Percentiles rank a stretch among this genome's conserved stretches.
These are phyloP conservation scores for Krasilnikovozyma curviuscula DNA, from an alignment of 768 basidiomycete genomes.

Conservation along the genomic window DNA sequence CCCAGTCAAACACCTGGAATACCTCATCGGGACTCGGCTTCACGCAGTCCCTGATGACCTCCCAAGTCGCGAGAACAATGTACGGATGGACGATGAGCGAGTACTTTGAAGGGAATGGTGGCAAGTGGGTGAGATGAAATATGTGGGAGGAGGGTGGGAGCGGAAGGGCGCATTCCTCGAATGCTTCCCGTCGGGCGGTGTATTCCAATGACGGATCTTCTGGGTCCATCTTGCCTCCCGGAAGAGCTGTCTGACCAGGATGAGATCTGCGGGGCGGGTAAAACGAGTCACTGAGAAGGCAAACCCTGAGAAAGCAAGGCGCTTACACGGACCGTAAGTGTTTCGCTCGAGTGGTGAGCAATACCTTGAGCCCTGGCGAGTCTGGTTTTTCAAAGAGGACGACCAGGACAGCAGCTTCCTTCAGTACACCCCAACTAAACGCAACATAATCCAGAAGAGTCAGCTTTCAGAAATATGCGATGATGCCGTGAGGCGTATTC, in stretches of 20 bases:
- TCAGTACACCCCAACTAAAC: no score
- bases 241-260: constrained; percentile 10
- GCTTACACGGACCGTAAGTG: neutral
- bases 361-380: neutral
- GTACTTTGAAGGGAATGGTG: constrained; percentile 9
- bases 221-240: constrained; percentile 12
- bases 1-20: constrained; percentile 3
- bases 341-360: constrained; percentile 10
- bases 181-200: constrained; percentile 9
- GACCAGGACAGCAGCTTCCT: constrained; percentile 9
- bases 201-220: constrained; percentile 4
- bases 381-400: constrained; percentile 2
- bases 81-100: constrained; percentile 8
- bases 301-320: neutral
- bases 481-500: no score
- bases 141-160: neutral
- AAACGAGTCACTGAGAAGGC: neutral
- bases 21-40: constrained; percentile 6
- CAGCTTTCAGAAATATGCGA: no score
- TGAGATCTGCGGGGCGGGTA: constrained; percentile 3
- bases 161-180: constrained; percentile 6
- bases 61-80: constrained; percentile 5
- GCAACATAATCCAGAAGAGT: no score
- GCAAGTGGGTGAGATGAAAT: constrained; percentile 1
- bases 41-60: neutral